These are phyloP conservation scores for Melampsora americana DNA, from an alignment of 1,284 basidiomycete species.

Conservation along the genomic window DNA sequence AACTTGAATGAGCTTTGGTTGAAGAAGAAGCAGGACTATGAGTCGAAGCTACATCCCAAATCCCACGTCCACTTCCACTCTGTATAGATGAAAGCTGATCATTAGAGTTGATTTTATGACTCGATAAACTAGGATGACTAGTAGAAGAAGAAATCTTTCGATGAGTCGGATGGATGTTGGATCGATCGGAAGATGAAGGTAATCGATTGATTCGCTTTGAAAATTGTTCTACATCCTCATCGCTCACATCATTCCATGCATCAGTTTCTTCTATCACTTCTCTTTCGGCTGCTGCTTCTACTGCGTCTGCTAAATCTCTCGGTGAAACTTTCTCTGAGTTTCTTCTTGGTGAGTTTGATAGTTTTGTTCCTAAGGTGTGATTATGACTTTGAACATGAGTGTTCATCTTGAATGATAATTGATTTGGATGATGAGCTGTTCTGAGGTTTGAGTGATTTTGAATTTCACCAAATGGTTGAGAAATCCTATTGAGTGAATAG, in stretches of 20 bases:
- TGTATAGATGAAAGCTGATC: neutral
- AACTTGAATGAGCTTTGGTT: too few species aligned
- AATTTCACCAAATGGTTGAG: neutral
- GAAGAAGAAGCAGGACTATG: too few species aligned
- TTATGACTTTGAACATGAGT: neutral
- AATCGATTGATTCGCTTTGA: neutral
- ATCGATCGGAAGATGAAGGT: too few species aligned
- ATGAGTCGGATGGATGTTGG: neutral
- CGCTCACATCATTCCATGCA: conserved; percentile 11
- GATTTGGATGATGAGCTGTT: neutral
- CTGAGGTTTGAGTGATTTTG: neutral
- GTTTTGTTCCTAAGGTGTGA: neutral
- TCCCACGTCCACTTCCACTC: neutral
- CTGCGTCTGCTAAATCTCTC: neutral
- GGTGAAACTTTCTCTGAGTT: neutral
- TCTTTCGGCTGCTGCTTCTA: neutral
- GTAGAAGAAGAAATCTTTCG: neutral
- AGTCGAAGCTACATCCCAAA: neutral
- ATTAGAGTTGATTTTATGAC: neutral
- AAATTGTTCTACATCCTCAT: neutral
- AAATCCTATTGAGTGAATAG: neutral
- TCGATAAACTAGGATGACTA: neutral
- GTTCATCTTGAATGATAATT: neutral
- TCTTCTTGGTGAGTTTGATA: neutral
- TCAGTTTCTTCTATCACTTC: conserved; percentile 3